These are phyloP conservation scores for Colletotrichum endophyticum DNA, from an alignment of 2,329 filamentous ascomycete genomes.

Conservation along the genomic window DNA sequence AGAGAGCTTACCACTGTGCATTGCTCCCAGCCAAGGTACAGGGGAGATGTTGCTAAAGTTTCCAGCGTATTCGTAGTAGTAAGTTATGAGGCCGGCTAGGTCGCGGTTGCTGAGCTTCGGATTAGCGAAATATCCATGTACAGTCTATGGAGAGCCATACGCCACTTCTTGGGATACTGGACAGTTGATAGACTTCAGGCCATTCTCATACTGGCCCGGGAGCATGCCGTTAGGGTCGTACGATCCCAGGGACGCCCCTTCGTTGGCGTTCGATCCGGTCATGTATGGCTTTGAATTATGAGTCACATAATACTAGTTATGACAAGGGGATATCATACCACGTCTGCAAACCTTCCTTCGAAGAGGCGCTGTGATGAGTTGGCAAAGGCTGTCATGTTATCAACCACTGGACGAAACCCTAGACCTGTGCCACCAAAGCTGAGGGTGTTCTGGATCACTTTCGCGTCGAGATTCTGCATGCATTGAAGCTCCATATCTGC, in stretches of 20 bases:
- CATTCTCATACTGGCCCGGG: not conserved
- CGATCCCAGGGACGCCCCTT: not conserved
- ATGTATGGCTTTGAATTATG: not conserved
- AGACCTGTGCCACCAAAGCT: not conserved
- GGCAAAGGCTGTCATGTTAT: constrained; percentile 1
- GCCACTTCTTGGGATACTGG: not conserved
- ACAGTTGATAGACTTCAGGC: not conserved
- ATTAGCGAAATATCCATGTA: not conserved
- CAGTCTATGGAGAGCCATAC: not conserved
- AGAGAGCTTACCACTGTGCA: constrained; percentile 25
- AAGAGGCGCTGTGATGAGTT: not conserved
- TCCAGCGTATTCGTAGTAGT: constrained; percentile 44
- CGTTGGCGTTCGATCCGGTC: constrained; percentile 4
- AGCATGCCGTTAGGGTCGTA: not conserved
- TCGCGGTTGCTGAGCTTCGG: not conserved
- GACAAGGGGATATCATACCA: not conserved
- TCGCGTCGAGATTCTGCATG: not conserved
- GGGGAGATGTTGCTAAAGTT: constrained; percentile 44
- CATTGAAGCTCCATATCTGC: not conserved
- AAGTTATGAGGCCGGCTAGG: constrained; percentile 29
- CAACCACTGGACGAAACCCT: not conserved
- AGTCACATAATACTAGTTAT: not conserved
- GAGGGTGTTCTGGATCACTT: not conserved
- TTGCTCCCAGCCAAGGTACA: constrained; percentile 40
- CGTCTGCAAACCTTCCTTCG: not conserved